A percentile compares a stretch with the other conserved stretches of the same genome.
phyloP scores from a whole-genome alignment of 768 basidiomycete genomes.

The Psilocybe cubensis region DNA sequence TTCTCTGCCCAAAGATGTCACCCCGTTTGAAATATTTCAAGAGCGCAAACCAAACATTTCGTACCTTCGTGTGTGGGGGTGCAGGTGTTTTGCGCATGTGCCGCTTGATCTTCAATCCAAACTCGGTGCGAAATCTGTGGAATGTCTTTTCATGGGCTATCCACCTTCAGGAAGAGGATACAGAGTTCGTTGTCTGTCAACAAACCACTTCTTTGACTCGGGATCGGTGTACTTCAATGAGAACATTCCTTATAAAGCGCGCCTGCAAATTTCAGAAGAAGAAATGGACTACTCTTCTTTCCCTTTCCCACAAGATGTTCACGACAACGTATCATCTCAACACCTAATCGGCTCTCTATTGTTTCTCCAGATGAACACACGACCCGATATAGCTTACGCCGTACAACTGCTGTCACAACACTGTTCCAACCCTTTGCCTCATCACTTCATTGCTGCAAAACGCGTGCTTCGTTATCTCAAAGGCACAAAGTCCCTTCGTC shows the following conservation, averaged over 20 bases:
- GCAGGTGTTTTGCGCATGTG: conserved; percentile 9
- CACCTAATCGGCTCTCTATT: conserved; percentile 17
- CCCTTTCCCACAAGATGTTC: not conserved
- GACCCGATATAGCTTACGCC: too few relatives aligned
- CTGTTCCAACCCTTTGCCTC: not conserved
- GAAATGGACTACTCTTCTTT: conserved; percentile 8
- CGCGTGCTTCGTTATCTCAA: conserved; percentile 18
- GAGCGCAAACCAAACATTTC: not conserved
- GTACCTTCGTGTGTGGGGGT: conserved; percentile 12
- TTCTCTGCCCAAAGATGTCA: not conserved
- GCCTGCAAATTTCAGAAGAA: not conserved
- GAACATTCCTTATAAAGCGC: conserved; percentile 12
- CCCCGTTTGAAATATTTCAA: conserved; percentile 7
- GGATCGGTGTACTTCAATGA: conserved; percentile 16
- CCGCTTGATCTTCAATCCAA: conserved; percentile 10
- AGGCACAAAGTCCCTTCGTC: conserved; percentile 9
- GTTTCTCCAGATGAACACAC: conserved; percentile 8
- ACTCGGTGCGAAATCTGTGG: conserved; percentile 12
- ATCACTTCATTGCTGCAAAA: conserved; percentile 15
- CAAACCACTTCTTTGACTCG: conserved; percentile 15
- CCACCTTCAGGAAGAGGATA: conserved; percentile 9
- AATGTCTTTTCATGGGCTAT: conserved; percentile 19
- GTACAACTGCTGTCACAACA: conserved; percentile 15
- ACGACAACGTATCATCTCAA: too few relatives aligned
- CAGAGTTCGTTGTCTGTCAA: conserved; percentile 3